phyloP scores from a whole-genome alignment of 306 rosid genomes.

The Lathyrus aphaca region DNA sequence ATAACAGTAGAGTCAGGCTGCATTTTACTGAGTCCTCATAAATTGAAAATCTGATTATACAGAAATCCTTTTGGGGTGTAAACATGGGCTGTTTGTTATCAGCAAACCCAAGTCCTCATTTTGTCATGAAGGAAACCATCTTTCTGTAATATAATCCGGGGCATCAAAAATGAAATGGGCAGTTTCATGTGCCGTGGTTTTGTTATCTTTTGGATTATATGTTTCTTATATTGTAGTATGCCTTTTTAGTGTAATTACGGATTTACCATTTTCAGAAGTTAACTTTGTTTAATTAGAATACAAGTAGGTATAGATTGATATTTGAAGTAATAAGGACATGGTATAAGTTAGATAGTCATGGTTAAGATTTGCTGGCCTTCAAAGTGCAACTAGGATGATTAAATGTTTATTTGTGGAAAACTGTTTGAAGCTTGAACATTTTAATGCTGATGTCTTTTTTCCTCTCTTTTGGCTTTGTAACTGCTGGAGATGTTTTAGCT shows the following conservation, averaged over 20 bases:
- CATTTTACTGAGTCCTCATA: conserved; percentile 22
- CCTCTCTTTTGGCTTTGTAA: not conserved
- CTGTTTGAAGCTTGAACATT: conserved; percentile 9
- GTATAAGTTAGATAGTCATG: too few relatives aligned
- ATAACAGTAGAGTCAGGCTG: conserved; percentile 2
- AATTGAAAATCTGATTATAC: not conserved
- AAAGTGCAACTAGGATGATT: too few relatives aligned
- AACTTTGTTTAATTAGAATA: conserved; percentile 3
- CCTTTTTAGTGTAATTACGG: not conserved
- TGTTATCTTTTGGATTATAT: not conserved
- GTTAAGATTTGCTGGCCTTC: too few relatives aligned
- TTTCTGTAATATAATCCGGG: conserved; percentile 22
- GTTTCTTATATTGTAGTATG: not conserved
- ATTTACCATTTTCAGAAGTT: not conserved
- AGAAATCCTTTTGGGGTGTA: not conserved
- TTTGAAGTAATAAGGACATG: too few relatives aligned
- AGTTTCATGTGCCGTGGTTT: not conserved
- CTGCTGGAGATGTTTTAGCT: not conserved
- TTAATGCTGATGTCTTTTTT: not conserved
- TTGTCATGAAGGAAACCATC: not conserved
- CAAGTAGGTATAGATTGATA: not conserved
- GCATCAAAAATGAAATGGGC: not conserved
- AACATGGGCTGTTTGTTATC: not conserved
- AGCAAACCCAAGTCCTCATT: not conserved
- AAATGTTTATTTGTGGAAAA: not conserved